Conservation (phyloP, 805 yeast species). For the Metschnikowia peoriensis region DNA sequence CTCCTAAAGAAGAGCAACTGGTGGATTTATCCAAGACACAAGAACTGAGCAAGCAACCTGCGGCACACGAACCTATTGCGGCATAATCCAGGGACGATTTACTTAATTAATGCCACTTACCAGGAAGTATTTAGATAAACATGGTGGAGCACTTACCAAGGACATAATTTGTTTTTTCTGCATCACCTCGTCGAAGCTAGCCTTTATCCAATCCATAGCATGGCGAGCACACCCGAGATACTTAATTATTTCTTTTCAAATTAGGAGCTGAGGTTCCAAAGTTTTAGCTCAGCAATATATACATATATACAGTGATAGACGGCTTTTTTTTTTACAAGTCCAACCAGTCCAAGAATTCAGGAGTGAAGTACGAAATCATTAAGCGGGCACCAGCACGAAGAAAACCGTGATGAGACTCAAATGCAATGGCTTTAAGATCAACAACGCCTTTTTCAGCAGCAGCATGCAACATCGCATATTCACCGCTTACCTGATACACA, state of each 20-base stretch:
- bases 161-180: too few species aligned
- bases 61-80: conserved; percentile 4
- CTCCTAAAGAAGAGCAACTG: conserved; percentile 16
- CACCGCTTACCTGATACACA: conserved; percentile 96
- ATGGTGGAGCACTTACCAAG: too few species aligned
- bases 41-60: neutral
- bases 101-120: too few species aligned
- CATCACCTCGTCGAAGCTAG: too few species aligned
- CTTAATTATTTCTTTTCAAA: too few species aligned
- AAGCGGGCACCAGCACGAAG: conserved; percentile 94
- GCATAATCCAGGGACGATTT: neutral
- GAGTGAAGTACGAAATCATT: conserved; percentile 89
- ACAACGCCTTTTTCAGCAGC: conserved; percentile 95
- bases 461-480: conserved; percentile 96
- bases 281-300: neutral
- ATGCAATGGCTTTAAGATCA: conserved; percentile 77
- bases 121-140: too few species aligned
- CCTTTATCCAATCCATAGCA: too few species aligned
- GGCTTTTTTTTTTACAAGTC: conserved; percentile 19
- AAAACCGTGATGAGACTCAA: conserved; percentile 88
- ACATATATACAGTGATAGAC: neutral
- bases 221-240: too few species aligned
- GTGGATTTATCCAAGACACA: conserved; percentile 3
- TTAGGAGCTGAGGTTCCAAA: neutral
- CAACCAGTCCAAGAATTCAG: conserved; percentile 94